Percentiles rank a stretch among this genome's conserved stretches.
Conservation (phyloP, 495 filamentous ascomycete genomes). For the Xylaria scruposa region DNA sequence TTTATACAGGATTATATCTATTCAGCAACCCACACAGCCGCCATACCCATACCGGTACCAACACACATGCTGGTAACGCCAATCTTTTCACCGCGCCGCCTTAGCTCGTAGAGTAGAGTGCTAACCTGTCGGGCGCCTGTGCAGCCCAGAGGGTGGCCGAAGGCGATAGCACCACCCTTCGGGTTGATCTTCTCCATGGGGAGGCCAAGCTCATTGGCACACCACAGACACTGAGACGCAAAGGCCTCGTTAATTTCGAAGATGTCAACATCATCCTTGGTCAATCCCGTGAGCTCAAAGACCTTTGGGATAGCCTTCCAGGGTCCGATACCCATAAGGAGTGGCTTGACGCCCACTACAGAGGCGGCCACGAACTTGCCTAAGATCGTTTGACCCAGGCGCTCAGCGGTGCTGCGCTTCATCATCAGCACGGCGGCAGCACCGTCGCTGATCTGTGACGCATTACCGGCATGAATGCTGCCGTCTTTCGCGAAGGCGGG, state of each 20-base stretch:
- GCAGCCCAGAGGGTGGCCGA: conserved; percentile 94
- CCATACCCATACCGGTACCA: conserved; percentile 97
- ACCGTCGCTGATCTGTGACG: conserved; percentile 93
- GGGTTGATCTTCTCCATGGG: conserved; percentile 88
- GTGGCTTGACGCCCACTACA: conserved; percentile 86
- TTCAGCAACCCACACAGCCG: conserved; percentile 90
- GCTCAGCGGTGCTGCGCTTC: conserved; percentile 90
- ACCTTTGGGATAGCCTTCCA: conserved; percentile 96
- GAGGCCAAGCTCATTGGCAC: conserved; percentile 84
- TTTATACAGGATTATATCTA: conserved; percentile 44
- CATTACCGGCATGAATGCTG: conserved; percentile 94
- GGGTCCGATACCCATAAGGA: conserved; percentile 95
- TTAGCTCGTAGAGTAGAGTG: conserved; percentile 88
- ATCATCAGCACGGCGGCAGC: conserved; percentile 95
- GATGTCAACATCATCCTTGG: conserved; percentile 91
- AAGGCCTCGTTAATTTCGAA: conserved; percentile 99
- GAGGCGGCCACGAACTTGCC: conserved; percentile 85
- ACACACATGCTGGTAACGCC: conserved; percentile 97
- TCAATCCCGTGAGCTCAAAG: conserved; percentile 79
- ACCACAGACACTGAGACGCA: conserved; percentile 93
- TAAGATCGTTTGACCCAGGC: conserved; percentile 84
- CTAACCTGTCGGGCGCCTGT: conserved; percentile 93
- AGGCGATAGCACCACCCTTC: conserved; percentile 98
- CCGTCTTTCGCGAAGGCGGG: conserved; percentile 92
- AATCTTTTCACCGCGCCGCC: conserved; percentile 78